Conservation (phyloP, 176 grass and related monocot genomes). For the Avena atlantica region DNA sequence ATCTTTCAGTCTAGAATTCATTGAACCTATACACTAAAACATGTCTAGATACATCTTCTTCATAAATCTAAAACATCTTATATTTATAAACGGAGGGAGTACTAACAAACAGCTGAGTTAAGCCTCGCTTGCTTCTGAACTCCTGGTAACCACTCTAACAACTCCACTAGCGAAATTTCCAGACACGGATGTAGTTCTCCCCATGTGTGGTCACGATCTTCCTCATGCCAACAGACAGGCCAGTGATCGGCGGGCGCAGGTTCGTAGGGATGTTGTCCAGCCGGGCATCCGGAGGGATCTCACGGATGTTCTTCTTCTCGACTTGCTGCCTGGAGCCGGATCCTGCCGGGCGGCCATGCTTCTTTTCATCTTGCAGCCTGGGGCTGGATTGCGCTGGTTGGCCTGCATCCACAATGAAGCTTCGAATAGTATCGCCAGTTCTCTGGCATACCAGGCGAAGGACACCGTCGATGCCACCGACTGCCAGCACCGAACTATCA, state of each 20-base stretch:
- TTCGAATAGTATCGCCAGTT: slow-evolving; percentile 60
- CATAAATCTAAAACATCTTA: no score
- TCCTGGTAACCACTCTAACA: not conserved
- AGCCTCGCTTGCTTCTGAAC: not conserved
- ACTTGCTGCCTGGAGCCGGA: slow-evolving; percentile 35
- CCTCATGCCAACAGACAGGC: slow-evolving; percentile 78
- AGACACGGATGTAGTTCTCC: slow-evolving; percentile 72
- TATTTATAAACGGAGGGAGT: no score
- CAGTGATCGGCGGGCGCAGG: slow-evolving; percentile 66
- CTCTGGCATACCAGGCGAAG: slow-evolving; percentile 80
- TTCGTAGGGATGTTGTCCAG: slow-evolving; percentile 61
- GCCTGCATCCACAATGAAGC: slow-evolving; percentile 49
- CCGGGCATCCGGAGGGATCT: slow-evolving; percentile 44
- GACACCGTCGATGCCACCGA: slow-evolving; percentile 82
- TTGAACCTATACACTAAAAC: no score
- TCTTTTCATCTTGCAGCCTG: slow-evolving; percentile 57
- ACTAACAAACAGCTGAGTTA: not conserved
- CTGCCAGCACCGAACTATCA: slow-evolving; percentile 58
- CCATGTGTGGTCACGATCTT: slow-evolving; percentile 89
- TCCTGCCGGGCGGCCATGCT: slow-evolving; percentile 27
- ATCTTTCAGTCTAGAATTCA: no score
- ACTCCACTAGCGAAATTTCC: slow-evolving; percentile 56
- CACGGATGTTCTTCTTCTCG: slow-evolving; percentile 61
- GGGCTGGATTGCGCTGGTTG: slow-evolving; percentile 23
- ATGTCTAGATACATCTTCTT: no score